Base-by-base conservation (phyloP, 805 yeast genomes). In the Zygoascus bituminiphila region DNA sequence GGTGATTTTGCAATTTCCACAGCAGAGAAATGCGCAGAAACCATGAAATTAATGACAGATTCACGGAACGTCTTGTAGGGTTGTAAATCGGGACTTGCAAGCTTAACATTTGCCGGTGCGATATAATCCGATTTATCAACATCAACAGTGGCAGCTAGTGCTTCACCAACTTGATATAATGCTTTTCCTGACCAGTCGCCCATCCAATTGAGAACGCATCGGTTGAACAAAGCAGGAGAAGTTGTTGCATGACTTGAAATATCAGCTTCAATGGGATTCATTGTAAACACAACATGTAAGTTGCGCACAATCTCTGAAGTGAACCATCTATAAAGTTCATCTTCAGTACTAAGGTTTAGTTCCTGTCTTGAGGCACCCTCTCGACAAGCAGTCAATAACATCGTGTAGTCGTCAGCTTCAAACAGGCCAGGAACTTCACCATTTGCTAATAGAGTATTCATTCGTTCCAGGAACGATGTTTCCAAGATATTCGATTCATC, bases 361-460 rank as follows among this genome's bases (percentile, higher is more conserved):
- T 95, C 95, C 42, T 76, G 78, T 2, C 74, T 61, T 35, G 74
- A 72, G 0, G 85, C 73, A 43, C 75, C 79, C 12, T 78, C 80
- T 9, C 71, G 64, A 50, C 94, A 80, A 1, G 74, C 55, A 1
- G 63, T 63, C 69, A 84, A 67, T 48, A 89, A 65, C 1, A 69
- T 50, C 0, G 66, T 66, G 45, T 69, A 74, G 7, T 85, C 89
- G 8, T 86, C 94, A 0, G 81, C 88, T 48, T 78, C 84, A 62
- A 87, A 91, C 12, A 91, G 67, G 3, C 95, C 96, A 0, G 96
- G 96, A 35, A 88, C 74, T 58, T 91, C 97, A 0, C 95, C 85
- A 63, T 91, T 91, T 0, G 97, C 96, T 35, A 91, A 71, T n/a
- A 91, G 67, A 0, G 95, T 86, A 57, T 91, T 91, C 93, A 91